Base-by-base conservation (phyloP, 2,329 filamentous ascomycete genomes). In the Sporothrix curviconia region DNA sequence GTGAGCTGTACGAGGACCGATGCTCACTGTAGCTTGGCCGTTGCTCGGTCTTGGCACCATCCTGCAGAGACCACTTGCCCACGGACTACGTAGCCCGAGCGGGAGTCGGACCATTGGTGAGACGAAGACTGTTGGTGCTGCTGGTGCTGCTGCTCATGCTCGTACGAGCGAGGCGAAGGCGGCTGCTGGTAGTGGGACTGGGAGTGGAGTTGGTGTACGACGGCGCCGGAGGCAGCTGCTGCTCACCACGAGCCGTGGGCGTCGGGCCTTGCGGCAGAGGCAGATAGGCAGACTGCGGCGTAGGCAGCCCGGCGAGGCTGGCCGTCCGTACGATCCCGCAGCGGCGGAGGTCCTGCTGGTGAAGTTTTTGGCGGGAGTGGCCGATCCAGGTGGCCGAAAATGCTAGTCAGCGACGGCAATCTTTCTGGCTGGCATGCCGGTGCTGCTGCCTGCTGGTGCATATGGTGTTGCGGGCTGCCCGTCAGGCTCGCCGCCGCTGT, bases 331-430 rank as follows among this genome's bases (percentile, higher is more conserved):
- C 6, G 28, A 11, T 22, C 22, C n/a, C 32, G 25, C 25, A 46
- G 43, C 17, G 8, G 71, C 64, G 69, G 66, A 47, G 51, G 25
- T n/a, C 47, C 61, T 8, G 74, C 68, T 15, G 73, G 68, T n/a
- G 44, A 32, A 5, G 34, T 40, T 5, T 43, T 51, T 30, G 51
- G 46, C 22, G 71, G 67, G 56, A 70, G 71, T 5, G 77, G 73
- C 43, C 73, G 72, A 40, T 82, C 78, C 56, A 78, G 64, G 5
- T 79, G 76, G 3, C 78, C 78, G 63, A 83, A 82, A 15, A 84
- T 69, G 63, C 79, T 83, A 68, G 78, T 82, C 62, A 84, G 64
- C 6, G 81, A 76, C 2, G 81, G 81, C 22, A 83, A 74, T 63
- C 80, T 76, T 62, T 79, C 78, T 58, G 74, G 72, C 49, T 70